These are phyloP conservation scores for Cucumis cinereus DNA, from an alignment of 306 rosid species.

Conservation along the genomic window DNA sequence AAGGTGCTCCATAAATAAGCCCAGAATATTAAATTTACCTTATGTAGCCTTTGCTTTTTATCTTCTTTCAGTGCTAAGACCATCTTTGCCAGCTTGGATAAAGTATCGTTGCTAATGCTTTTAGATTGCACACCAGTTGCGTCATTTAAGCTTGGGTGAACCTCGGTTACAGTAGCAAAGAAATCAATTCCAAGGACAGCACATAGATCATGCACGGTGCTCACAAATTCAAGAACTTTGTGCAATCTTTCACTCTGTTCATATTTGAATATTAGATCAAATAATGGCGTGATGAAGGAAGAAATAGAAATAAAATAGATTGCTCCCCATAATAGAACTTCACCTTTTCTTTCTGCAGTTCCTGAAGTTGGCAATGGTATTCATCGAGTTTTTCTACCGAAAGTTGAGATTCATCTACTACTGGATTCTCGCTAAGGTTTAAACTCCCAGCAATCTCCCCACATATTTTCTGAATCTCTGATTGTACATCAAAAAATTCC, in stretches of 20 bases:
- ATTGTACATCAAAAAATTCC: slow-evolving; percentile 78
- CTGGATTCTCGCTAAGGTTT: slow-evolving; percentile 39
- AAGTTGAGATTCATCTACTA: slow-evolving; percentile 68
- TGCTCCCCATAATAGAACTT: not conserved
- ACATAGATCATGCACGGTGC: slow-evolving; percentile 53
- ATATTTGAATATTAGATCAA: not conserved
- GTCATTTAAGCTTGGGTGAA: slow-evolving; percentile 94
- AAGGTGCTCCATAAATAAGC: not conserved
- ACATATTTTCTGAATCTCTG: slow-evolving; percentile 85
- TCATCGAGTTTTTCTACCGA: slow-evolving; percentile 80
- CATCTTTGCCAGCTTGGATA: slow-evolving; percentile 77
- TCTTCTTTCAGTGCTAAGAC: slow-evolving; percentile 14
- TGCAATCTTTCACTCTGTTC: slow-evolving; percentile 15
- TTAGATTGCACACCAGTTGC: slow-evolving; percentile 82
- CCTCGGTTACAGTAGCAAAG: slow-evolving; percentile 87
- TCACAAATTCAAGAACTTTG: slow-evolving; percentile 17
- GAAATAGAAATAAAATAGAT: not conserved
- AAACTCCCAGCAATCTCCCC: slow-evolving; percentile 80
- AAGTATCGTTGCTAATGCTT: slow-evolving; percentile 89
- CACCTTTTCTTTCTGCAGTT: slow-evolving; percentile 97
- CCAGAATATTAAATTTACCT: slow-evolving; percentile 4
- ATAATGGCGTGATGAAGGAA: not conserved
- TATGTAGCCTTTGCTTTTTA: slow-evolving; percentile 16
- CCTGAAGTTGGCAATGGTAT: slow-evolving; percentile 80
- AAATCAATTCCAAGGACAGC: slow-evolving; percentile 97